A percentile compares a stretch with the other conserved stretches of the same genome.
phyloP scores from a whole-genome alignment of 192 early-diverging fungal genomes.

The Coemansia sp. region DNA sequence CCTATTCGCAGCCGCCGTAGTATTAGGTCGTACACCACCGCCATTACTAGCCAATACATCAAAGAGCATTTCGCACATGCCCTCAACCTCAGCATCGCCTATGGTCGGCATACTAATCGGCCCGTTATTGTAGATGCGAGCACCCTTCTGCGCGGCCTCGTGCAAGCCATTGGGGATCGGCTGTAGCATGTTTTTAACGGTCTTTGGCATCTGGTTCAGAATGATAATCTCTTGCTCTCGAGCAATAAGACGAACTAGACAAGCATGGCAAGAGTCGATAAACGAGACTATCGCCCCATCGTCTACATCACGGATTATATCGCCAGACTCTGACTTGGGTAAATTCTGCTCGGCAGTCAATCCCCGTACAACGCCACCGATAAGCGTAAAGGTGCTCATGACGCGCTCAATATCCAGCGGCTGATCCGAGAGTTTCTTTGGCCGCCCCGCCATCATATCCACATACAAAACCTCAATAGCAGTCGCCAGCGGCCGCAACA shows the following conservation, averaged over 20 bases:
- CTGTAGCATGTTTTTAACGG: constrained; percentile 48
- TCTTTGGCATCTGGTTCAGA: constrained; percentile 41
- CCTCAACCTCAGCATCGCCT: constrained; percentile 9
- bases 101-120: constrained; percentile 18
- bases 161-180: constrained; percentile 44
- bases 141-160: constrained; percentile 39
- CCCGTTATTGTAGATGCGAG: constrained; percentile 35
- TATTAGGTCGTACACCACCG: neutral
- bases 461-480: constrained; percentile 39
- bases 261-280: constrained; percentile 21
- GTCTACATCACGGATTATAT: constrained; percentile 1
- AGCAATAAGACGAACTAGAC: constrained; percentile 25
- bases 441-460: constrained; percentile 13
- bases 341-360: neutral
- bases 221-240: constrained; percentile 46
- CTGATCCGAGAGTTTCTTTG: constrained; percentile 30
- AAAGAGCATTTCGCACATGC: constrained; percentile 12
- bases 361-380: constrained; percentile 8
- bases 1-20: neutral
- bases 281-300: constrained; percentile 24
- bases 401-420: constrained; percentile 32
- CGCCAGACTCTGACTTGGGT: neutral
- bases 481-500: constrained; percentile 20
- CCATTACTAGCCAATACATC: neutral
- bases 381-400: constrained; percentile 31